These are phyloP conservation scores for Candida suzukii DNA, from an alignment of 805 yeast species.

Conservation along the genomic window DNA sequence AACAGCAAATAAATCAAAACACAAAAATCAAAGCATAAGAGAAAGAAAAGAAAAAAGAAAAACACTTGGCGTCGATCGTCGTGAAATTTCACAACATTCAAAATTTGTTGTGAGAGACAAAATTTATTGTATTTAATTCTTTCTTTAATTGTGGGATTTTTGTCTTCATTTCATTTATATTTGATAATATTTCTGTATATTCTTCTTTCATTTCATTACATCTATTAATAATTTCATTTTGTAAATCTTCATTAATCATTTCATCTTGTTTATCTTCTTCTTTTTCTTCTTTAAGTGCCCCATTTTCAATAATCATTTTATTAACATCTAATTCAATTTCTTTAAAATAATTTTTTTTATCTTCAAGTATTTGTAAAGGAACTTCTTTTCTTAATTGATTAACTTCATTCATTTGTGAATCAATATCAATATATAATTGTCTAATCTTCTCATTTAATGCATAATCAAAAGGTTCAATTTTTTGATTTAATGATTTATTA, in stretches of 20 bases:
- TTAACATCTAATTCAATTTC: background rate
- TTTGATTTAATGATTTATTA: conserved; percentile 13
- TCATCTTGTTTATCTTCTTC: conserved; percentile 3
- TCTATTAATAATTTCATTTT: conserved; percentile 6
- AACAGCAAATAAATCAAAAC: too few relatives aligned
- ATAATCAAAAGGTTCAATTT: conserved; percentile 65
- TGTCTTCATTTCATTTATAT: conserved; percentile 28
- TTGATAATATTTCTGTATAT: conserved; percentile 13
- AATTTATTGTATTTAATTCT: background rate
- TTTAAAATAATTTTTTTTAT: background rate
- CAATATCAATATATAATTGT: conserved; percentile 50
- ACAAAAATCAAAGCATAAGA: too few relatives aligned
- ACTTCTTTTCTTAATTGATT: conserved; percentile 39
- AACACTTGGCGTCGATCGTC: too few relatives aligned
- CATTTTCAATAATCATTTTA: too few relatives aligned
- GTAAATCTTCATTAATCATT: background rate
- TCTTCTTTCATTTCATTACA: conserved; percentile 21
- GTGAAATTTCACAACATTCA: too few relatives aligned
- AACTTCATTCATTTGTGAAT: conserved; percentile 51
- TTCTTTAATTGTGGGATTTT: conserved; percentile 27
- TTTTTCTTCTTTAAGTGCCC: too few relatives aligned
- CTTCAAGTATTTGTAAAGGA: background rate
- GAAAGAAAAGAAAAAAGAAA: too few relatives aligned
- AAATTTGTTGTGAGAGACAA: too few relatives aligned
- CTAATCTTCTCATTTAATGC: conserved; percentile 55